Evolutionary conservation across 306 rosid species (phyloP).

Genomic region (Erythrophleum fordii): DNA sequence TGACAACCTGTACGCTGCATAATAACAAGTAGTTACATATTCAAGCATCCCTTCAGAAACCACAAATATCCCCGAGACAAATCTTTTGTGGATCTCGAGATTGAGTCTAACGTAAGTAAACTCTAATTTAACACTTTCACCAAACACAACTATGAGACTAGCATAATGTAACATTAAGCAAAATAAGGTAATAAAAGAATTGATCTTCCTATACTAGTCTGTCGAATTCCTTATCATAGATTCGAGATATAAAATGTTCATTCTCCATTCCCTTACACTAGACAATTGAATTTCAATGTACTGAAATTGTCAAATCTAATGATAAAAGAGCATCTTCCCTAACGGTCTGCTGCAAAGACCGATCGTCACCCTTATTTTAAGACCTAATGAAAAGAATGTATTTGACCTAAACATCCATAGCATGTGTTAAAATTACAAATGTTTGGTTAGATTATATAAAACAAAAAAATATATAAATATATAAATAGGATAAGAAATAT

Average conservation of each 20-base stretch:
- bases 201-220: not conserved
- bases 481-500: too few species aligned
- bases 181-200: not conserved
- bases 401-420: constrained; percentile 26
- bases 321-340: too few species aligned
- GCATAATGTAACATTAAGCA: not conserved
- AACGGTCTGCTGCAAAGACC: not conserved
- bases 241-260: not conserved
- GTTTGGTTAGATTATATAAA: constrained; percentile 26
- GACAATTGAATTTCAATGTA: not conserved
- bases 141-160: not conserved
- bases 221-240: not conserved
- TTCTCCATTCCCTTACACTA: not conserved
- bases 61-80: not conserved
- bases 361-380: not conserved
- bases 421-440: constrained; percentile 47
- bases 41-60: not conserved
- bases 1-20: too few species aligned
- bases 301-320: not conserved
- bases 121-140: not conserved
- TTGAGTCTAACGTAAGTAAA: not conserved
- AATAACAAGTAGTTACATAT: not conserved
- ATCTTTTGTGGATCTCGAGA: constrained; percentile 1
- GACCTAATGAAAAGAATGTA: not conserved
- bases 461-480: too few species aligned